A percentile compares a stretch with the other conserved stretches of the same genome.
phyloP scores from a whole-genome alignment of 177 flowering plant species.

The Telopea speciosissima region DNA sequence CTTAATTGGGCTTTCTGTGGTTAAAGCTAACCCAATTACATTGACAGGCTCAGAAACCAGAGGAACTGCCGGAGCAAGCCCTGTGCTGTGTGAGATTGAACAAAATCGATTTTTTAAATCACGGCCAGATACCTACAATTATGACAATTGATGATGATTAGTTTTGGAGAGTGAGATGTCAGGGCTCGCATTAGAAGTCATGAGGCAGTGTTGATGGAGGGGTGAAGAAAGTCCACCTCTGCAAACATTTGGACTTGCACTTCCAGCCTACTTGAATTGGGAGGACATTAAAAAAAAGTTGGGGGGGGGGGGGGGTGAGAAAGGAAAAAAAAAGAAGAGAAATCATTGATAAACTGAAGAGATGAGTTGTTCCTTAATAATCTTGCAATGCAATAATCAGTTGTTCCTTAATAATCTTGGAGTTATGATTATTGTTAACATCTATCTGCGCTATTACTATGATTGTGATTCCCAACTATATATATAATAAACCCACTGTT shows the following conservation, averaged over 20 bases:
- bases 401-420: no score
- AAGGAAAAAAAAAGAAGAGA: no score
- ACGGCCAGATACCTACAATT: slow-evolving; percentile 68
- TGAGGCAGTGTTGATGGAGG: background rate
- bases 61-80: slow-evolving; percentile 83
- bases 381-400: no score
- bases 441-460: no score
- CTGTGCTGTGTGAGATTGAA: slow-evolving; percentile 65
- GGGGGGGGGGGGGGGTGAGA: no score
- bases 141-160: slow-evolving; percentile 33
- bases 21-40: slow-evolving; percentile 4
- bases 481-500: no score
- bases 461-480: no score
- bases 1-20: background rate
- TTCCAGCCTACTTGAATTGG: background rate
- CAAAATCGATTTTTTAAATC: slow-evolving; percentile 64
- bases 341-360: background rate
- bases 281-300: background rate
- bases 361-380: background rate
- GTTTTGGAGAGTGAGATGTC: background rate
- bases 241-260: background rate
- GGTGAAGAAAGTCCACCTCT: background rate
- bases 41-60: slow-evolving; percentile 76
- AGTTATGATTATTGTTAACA: no score
- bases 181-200: background rate